Evolutionary conservation across 306 rosid species (phyloP), one percentile per base, ranked within the genome.

Genomic region (Carpinus viminea): DNA sequence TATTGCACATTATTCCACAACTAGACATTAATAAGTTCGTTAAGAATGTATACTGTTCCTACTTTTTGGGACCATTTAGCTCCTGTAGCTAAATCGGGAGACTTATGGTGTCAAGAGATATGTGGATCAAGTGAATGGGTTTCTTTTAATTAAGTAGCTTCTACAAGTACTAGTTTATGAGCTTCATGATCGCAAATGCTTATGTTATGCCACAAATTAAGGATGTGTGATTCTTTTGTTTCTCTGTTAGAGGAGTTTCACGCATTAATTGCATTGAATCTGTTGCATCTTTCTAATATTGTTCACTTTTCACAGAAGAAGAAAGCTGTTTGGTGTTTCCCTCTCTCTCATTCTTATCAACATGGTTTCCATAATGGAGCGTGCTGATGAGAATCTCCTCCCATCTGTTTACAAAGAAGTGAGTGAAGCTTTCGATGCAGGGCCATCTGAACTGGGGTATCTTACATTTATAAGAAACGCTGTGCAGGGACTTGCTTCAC

Each of bases 361-460:
- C 89, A 61, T 95, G 78, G 98, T 98, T 20, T 93, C 99, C 70
- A 90, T 95, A 69, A 93, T 95, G 99, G 98, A 93, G 85, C 89
- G 96, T 0, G 98, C 99, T 0, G 99, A 95, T 36, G 99, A 93
- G 70, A 95, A 95, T 82, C 97, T 95, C 72, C 99, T 93, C 70
- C 99, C 99, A 20, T 78, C 99, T 5, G 99, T 95, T 31, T 95
- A 93, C 89, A 95, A 93, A 89, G 99, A 95, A 90, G 96, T 95
- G 15, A 93, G 99, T 28, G 99, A 88, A 86, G 87, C 99, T 66
- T 95, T 95, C 83, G 85, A 86, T 73, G 98, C 96, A 0, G 93
- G 99, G 16, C 99, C 99, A 21, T 90, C 98, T 75, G 98, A 95
- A 74, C 85, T 95, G 34, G 99, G 99, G 50, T 95, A 92, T 80